These are phyloP conservation scores for Colletotrichum truncatum DNA, from an alignment of 2,329 filamentous ascomycete genomes.

Conservation along the genomic window DNA sequence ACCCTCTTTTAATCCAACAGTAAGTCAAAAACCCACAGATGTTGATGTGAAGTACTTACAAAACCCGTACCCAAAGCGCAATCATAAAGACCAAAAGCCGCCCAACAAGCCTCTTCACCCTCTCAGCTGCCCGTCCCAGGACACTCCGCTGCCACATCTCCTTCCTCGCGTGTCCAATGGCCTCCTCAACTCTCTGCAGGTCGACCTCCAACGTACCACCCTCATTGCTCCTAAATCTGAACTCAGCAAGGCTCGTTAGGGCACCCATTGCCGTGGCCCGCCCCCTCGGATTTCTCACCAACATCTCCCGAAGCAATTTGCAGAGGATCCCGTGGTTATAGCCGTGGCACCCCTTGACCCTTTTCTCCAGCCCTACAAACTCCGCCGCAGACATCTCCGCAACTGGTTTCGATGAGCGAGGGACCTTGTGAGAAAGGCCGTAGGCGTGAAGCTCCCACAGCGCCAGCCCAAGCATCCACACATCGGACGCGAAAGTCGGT, in stretches of 20 bases:
- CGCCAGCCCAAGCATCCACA: slow-evolving; percentile 21
- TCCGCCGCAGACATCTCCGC: not conserved
- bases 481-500: not conserved
- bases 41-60: not conserved
- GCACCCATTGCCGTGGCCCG: not conserved
- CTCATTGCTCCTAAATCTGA: not conserved
- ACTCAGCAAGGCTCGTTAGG: not conserved
- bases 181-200: no score
- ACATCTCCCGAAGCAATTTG: not conserved
- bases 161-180: not conserved
- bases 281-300: not conserved
- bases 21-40: no score
- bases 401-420: not conserved
- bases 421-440: not conserved
- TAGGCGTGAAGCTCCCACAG: slow-evolving; percentile 1
- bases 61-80: not conserved
- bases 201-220: not conserved
- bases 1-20: no score
- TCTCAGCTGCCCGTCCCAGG: not conserved
- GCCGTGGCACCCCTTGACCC: not conserved
- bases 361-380: not conserved
- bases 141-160: not conserved
- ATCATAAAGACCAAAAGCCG: not conserved
- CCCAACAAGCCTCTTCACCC: not conserved
- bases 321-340: not conserved